These are phyloP conservation scores for Lomentospora prolificans DNA, from an alignment of 2,329 filamentous ascomycete genomes.

Conservation along the genomic window DNA sequence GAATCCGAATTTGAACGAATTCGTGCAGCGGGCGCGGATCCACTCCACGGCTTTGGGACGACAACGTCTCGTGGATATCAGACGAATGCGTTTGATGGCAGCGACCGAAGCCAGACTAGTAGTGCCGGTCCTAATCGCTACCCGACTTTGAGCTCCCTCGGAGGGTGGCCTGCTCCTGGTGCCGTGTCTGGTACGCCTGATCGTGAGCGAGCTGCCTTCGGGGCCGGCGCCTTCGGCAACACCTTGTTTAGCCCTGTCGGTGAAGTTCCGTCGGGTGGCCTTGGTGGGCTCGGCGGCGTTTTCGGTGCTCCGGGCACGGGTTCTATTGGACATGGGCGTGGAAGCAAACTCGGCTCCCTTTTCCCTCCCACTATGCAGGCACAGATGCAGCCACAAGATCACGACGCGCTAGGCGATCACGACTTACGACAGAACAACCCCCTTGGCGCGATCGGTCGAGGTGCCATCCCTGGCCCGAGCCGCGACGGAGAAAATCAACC, in stretches of 20 bases:
- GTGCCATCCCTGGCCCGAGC: constrained; percentile 40
- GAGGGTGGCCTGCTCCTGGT: constrained; percentile 49
- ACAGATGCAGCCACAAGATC: constrained; percentile 70
- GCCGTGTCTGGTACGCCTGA: constrained; percentile 58
- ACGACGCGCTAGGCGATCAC: constrained; percentile 48
- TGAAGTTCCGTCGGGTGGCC: constrained; percentile 67
- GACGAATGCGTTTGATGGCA: constrained; percentile 52
- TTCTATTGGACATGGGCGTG: constrained; percentile 59
- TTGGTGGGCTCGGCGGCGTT: constrained; percentile 57
- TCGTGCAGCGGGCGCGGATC: constrained; percentile 30
- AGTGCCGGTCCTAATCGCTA: constrained; percentile 75
- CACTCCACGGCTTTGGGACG: background rate
- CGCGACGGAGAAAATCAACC: constrained; percentile 53
- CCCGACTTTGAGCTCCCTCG: constrained; percentile 48
- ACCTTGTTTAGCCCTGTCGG: constrained; percentile 69
- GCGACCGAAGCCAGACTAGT: constrained; percentile 87
- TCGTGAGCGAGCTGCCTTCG: constrained; percentile 47
- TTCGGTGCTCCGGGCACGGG: constrained; percentile 55
- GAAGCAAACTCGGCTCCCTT: constrained; percentile 75
- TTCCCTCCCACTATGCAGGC: constrained; percentile 87
- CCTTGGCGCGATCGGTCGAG: constrained; percentile 58
- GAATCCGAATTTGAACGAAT: constrained; percentile 35
- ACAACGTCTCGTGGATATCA: background rate
- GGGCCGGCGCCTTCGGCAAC: constrained; percentile 60
- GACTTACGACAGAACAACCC: constrained; percentile 53